Base-by-base conservation (phyloP, 176 grass and related monocot species). In the Rhipidocladum racemiflorum region DNA sequence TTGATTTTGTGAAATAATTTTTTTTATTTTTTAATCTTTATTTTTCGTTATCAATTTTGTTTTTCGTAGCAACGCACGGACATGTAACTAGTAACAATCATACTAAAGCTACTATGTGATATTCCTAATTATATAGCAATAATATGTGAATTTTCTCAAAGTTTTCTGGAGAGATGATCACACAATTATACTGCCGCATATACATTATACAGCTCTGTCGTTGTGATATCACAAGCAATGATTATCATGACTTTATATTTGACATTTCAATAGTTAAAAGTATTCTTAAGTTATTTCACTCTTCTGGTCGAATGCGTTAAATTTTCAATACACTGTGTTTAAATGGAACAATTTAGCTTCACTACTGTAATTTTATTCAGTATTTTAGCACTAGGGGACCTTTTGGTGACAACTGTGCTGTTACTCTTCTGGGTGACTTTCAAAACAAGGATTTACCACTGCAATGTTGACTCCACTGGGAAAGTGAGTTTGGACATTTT, bases 361-460 rank as follows among this genome's bases (percentile, higher is more conserved):
- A 39, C 65, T 18, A 60, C 50, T 76, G 32, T 2, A n/a, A 78
- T 46, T 71, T 7, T 56, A 39, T 70, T 10, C 20, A 54, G 39
- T 74, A 36, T 30, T 79, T 80, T 32, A 62, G 14, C 23, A 27
- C 15, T 53, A 29, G 29, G 72, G 29, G 21, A 30, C 23, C 38
- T 49, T 68, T 3, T 0, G 28, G 38, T 46, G 7, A 29, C 27
- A 77, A 51, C 21, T 77, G 9, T 85, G 36, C 32, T 85, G 59
- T 25, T 42, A 48, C 71, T 80, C 28, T 85, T 50, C 2, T 68
- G 92, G 94, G 95, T 97, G 27, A 94, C 70, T 55, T 97, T 97
- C 67, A 92, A 92, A 84, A 97, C 95, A 71, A 88, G 92, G 66
- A 97, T 97, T 66, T 97, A 91, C 69, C 95, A 97, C 64, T 91